Evolutionary conservation across 495 filamentous ascomycete genomes (phyloP).

Genomic region (Penicillium maclennaniae): DNA sequence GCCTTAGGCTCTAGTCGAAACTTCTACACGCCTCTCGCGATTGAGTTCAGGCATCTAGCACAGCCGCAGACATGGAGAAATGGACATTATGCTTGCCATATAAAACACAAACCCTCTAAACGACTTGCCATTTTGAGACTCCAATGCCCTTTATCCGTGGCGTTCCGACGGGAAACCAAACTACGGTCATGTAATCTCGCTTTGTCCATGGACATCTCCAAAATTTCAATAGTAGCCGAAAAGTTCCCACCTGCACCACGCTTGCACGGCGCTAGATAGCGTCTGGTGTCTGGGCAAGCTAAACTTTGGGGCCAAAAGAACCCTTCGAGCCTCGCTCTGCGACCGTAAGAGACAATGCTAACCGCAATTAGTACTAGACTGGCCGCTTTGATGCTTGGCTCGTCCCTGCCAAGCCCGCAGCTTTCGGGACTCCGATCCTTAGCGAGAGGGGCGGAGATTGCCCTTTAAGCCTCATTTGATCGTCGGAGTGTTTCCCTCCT

Average conservation of each 20-base stretch:
- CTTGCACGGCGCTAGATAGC: not conserved
- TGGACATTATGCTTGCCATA: too few species aligned
- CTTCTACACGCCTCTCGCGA: too few species aligned
- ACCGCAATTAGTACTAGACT: constrained; percentile 2
- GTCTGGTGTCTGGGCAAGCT: not conserved
- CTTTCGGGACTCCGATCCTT: constrained; percentile 1
- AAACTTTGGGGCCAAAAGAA: not conserved
- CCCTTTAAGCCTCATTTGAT: constrained; percentile 7
- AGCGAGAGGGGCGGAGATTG: constrained; percentile 10
- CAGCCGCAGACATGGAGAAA: too few species aligned
- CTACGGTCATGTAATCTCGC: not conserved
- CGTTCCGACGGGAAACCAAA: not conserved
- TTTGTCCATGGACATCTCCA: not conserved
- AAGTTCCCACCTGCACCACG: not conserved
- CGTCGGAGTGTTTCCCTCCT: not conserved
- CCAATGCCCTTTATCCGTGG: not conserved
- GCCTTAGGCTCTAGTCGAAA: too few species aligned
- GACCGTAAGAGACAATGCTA: constrained; percentile 4
- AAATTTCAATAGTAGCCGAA: not conserved
- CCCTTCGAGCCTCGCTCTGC: not conserved
- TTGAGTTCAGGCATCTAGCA: too few species aligned
- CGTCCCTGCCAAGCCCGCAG: constrained; percentile 12
- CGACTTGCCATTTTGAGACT: not conserved
- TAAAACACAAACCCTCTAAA: too few species aligned
- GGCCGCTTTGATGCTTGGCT: not conserved